phyloP scores from a whole-genome alignment of 768 basidiomycete species.

The Panellus pusillus region DNA sequence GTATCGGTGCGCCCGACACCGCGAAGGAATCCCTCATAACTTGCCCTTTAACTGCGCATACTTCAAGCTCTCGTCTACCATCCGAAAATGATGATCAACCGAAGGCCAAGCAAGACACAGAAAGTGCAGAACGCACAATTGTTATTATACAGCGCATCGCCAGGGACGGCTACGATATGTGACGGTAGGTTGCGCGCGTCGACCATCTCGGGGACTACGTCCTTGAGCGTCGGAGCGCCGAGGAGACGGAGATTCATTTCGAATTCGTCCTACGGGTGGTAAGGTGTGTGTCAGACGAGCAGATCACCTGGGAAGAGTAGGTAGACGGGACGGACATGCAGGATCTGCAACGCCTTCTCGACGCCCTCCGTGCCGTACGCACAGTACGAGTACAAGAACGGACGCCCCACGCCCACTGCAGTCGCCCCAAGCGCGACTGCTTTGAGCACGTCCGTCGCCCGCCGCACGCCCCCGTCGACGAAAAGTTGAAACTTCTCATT shows the following conservation, averaged over 20 bases:
- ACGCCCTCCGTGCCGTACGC: slow-evolving; percentile 89
- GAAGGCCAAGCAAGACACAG: background rate
- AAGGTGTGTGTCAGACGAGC: background rate
- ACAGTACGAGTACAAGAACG: slow-evolving; percentile 87
- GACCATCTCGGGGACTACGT: slow-evolving; percentile 88
- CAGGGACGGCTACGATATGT: slow-evolving; percentile 69
- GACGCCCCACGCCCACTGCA: slow-evolving; percentile 84
- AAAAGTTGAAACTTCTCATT: slow-evolving; percentile 82
- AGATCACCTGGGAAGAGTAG: background rate
- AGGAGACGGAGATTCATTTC: slow-evolving; percentile 97
- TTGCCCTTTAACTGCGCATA: slow-evolving; percentile 38
- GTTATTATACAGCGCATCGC: slow-evolving; percentile 69
- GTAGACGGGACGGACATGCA: slow-evolving; percentile 48
- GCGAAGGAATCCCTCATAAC: too few species aligned
- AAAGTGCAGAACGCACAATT: slow-evolving; percentile 67
- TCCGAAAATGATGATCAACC: background rate
- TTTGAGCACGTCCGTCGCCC: slow-evolving; percentile 89
- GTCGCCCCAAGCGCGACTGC: slow-evolving; percentile 89
- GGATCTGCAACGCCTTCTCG: slow-evolving; percentile 75
- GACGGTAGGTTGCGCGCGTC: slow-evolving; percentile 69
- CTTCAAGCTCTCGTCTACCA: slow-evolving; percentile 43
- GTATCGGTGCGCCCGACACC: too few species aligned
- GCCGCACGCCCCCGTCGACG: slow-evolving; percentile 91
- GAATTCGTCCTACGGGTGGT: slow-evolving; percentile 76
- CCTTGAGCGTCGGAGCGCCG: slow-evolving; percentile 77